Base-by-base conservation (phyloP, 345 rosid species). In the Dimocarpus longan region DNA sequence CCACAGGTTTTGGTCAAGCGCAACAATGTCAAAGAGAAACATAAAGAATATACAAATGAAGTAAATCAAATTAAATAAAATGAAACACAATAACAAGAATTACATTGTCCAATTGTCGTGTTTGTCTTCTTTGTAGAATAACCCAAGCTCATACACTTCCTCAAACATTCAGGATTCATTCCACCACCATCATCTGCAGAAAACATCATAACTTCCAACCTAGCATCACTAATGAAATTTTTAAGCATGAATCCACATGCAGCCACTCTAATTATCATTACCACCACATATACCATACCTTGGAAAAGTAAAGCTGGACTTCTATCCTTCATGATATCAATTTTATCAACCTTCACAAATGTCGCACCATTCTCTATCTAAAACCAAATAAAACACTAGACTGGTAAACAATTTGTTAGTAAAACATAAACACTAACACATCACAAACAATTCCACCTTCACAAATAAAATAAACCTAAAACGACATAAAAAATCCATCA, bases 61-160 rank as follows among this genome's bases (percentile, higher is more conserved):
- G 52, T 15, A 28, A 72, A 77, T 76, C 15, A 73, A 79, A 19
- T 21, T 24, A 80, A 76, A 10, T 18, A 40, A 66, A 68, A 26
- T 21, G n/a, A 40, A 68, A 76, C 10, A 52, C 56, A 68, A 19
- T 22, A 28, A 18, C 13, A 75, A 73, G 28, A 82, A 67, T 89
- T 84, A 95, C 99, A 95, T 79, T 95, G 97, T 82, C 99, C 97
- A 82, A 95, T 93, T 24, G 98, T 93, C 54, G 89, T 88, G 66
- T 90, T 93, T 21, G 95, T 83, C 82, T 93, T 93, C 90, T 95
- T 95, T 46, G 96, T 87, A n/a, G 99, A 95, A 84, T 93, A 95
- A 24, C 97, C 98, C 92, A 95, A 90, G 88, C 98, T 95, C 98
- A 95, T 89, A 82, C 98, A 95, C 84, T 92, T 95, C 82, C 99